phyloP scores from a whole-genome alignment of 2,329 filamentous ascomycete species.

The Hypoxylon sp. region DNA sequence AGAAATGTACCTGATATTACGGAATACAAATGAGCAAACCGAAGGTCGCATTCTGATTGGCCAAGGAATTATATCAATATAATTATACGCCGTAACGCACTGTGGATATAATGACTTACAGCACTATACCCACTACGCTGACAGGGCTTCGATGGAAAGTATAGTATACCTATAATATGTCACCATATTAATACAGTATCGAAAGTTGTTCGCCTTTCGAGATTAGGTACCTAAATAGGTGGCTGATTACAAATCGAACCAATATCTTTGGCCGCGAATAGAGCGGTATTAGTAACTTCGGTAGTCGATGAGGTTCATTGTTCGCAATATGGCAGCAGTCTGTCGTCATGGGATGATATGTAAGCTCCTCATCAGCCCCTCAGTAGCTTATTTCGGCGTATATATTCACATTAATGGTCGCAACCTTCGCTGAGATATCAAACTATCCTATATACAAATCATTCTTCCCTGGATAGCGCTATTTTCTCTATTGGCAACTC shows the following conservation, averaged over 20 bases:
- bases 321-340: constrained; percentile 33
- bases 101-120: too few relatives aligned
- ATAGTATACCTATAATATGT: too few relatives aligned
- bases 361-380: constrained; percentile 25
- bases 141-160: too few relatives aligned
- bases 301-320: constrained; percentile 12
- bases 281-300: not conserved
- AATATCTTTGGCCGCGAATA: constrained; percentile 23
- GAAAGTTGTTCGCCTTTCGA: not conserved
- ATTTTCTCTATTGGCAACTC: not conserved
- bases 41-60: too few relatives aligned
- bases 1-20: too few relatives aligned
- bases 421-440: not conserved
- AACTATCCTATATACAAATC: not conserved
- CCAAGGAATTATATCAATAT: too few relatives aligned
- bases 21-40: too few relatives aligned
- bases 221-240: not conserved
- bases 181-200: too few relatives aligned
- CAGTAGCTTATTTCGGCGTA: constrained; percentile 8
- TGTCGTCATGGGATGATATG: constrained; percentile 36
- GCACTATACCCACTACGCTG: too few relatives aligned
- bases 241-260: constrained; percentile 11
- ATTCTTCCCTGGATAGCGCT: not conserved
- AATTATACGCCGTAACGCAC: too few relatives aligned
- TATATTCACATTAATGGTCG: constrained; percentile 8